Base-by-base conservation (phyloP, 176 grass and related monocot genomes). In the Luzula sylvatica region DNA sequence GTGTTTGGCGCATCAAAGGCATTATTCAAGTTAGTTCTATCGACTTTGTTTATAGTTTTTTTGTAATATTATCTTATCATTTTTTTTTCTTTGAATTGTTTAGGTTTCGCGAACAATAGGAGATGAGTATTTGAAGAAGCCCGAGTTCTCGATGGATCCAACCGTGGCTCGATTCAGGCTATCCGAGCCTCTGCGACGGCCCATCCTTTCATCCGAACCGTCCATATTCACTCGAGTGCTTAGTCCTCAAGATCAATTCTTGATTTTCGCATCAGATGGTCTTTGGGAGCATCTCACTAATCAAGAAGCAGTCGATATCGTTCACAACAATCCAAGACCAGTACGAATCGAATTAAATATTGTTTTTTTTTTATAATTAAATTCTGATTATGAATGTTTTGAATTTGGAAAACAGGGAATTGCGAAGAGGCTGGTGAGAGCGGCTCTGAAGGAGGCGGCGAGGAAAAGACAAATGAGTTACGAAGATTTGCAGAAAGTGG, bases 51-150 rank as follows among this genome's bases (percentile, higher is more conserved):
- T 35, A 35, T 35, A 35, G 9, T 35, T 46, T 21, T 48, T 9
- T 32, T 29, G 66, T 24, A 42, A 38, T 66, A 52, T 46, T 53
- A 23, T 0, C 3, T 52, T 67, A 51, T 55, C 7, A 1, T 38
- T 61, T 56, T 44, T 24, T 52, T 47, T 65, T 38, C 56, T 38
- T 73, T 44, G 35, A 23, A 49, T 65, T 38, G 53, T 50, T 66
- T 71, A 96, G 92, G 92, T 96, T 67, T 96, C 92, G 73, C 85
- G 92, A 73, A 79, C 81, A 12, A 96, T 96, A 71, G 92, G 92
- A 43, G 92, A 96, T 57, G 92, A 74, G 61, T 96, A 96, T 46
- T 69, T 96, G 57, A 89, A 96, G 66, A 96, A 46, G 71, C 64
- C 68, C 73, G 92, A 96, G 74, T 96, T 79, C 23, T 69, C 81